Evolutionary conservation across 306 rosid genomes (phyloP).

Genomic region (Fragaria ananassa): DNA sequence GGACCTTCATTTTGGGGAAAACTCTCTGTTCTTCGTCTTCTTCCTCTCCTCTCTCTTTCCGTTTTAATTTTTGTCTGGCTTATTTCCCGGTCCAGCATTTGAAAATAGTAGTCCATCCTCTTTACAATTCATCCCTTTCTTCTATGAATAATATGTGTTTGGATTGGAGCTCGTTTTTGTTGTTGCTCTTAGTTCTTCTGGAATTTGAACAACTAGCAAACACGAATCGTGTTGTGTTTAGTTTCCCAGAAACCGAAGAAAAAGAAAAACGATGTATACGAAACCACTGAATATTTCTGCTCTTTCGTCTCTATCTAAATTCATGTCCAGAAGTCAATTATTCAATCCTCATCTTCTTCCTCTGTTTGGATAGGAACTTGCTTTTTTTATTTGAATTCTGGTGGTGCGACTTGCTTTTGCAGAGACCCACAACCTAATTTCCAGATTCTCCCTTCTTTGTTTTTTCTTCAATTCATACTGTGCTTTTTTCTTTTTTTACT

Average conservation of each 20-base stretch:
- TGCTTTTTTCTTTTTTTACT: not conserved
- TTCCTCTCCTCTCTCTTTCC: not conserved
- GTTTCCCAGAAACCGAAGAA: not conserved
- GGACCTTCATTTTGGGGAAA: not conserved
- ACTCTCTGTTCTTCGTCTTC: not conserved
- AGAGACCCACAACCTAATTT: conserved; percentile 5
- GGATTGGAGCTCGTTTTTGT: not conserved
- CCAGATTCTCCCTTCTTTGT: conserved; percentile 9
- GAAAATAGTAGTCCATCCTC: not conserved
- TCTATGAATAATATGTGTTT: not conserved
- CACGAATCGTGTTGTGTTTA: not conserved
- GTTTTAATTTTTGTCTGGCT: too few relatives aligned
- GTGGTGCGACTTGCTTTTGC: not conserved
- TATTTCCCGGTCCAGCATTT: conserved; percentile 8
- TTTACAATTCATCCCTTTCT: not conserved
- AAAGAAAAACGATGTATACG: not conserved
- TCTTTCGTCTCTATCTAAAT: not conserved
- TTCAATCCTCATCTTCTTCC: conserved; percentile 6
- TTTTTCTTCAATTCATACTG: not conserved
- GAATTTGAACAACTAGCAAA: not conserved
- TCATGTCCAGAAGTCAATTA: not conserved
- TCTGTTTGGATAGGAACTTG: not conserved
- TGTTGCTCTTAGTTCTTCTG: not conserved
- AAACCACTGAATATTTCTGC: not conserved
- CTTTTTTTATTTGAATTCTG: conserved; percentile 1